phyloP scores from a whole-genome alignment of 805 yeast species.

The Lipomyces chichibuensis region DNA sequence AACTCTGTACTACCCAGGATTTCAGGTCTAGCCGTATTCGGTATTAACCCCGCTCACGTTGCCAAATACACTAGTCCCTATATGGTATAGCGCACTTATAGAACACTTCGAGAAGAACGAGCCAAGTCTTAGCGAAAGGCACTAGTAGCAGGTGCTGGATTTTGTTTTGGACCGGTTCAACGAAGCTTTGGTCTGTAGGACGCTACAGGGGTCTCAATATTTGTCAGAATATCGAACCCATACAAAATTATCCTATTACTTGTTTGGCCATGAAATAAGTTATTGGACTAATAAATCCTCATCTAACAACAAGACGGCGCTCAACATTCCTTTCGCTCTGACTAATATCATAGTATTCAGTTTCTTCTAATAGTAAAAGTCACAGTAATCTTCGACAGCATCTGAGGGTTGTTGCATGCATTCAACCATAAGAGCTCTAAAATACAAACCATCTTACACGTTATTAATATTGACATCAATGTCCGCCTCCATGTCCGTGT shows the following conservation, averaged over 20 bases:
- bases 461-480: not conserved
- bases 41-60: not conserved
- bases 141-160: no score
- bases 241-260: no score
- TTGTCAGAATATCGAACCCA: not conserved
- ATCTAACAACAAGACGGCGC: no score
- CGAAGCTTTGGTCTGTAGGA: not conserved
- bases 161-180: not conserved
- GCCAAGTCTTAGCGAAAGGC: no score
- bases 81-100: not conserved
- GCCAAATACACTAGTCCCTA: not conserved
- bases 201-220: not conserved
- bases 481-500: slow-evolving; percentile 5
- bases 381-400: not conserved
- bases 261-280: no score
- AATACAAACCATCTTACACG: not conserved
- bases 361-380: not conserved
- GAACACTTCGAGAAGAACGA: not conserved
- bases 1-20: not conserved
- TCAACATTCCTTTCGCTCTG: no score
- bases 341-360: no score
- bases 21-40: not conserved
- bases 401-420: not conserved
- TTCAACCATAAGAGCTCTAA: not conserved
- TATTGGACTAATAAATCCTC: no score